Base-by-base conservation (phyloP, 1,284 basidiomycete genomes). In the Fomitopsis schrenkii region DNA sequence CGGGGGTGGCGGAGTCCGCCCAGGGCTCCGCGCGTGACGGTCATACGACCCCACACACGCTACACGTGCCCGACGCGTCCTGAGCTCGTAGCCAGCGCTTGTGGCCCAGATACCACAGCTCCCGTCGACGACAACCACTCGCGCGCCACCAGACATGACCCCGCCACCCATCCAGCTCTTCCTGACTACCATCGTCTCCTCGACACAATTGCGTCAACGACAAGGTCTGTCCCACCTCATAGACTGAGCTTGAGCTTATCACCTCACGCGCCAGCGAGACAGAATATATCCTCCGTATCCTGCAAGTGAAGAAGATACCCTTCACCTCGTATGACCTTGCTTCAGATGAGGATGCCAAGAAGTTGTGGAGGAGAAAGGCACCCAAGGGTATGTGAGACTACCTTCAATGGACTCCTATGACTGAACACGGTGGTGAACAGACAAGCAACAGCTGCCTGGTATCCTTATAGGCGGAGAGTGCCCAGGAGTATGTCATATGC, bases 111-210 rank as follows among this genome's bases (percentile, higher is more conserved):
- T 38, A 46, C 46, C 45, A 19, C 44, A 22, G 22, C 30, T 33
- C 30, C 30, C 30, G 44, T 2, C 36, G 5, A 33, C 53, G 45
- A 38, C 54, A 26, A 15, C 22, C 14, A 50, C 33, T 30, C 6
- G 17, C 44, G 14, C 1, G 17, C 12, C 15, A 19, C 35, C 19
- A 55, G n/a, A 15, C 28, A 92, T 92, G 89, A 80, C 85, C 60
- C 83, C 88, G 22, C 91, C 91, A 10, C 91, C 91, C 5, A 87
- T 93, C 63, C 84, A 89, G 66, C 73, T 93, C 41, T 93, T 91
- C 72, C 80, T 93, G 59, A 93, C 91, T n/a, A 93, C 91, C 10
- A 93, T 93, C 63, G 88, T 87, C 5, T 91, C 89, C 59, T 87
- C 91, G 70, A 85, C 89, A 1, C 83, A 83, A 60, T 79, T 93